Conservation (phyloP, 1,284 basidiomycete species). For the Melanopsichium pennsylvanicum region DNA sequence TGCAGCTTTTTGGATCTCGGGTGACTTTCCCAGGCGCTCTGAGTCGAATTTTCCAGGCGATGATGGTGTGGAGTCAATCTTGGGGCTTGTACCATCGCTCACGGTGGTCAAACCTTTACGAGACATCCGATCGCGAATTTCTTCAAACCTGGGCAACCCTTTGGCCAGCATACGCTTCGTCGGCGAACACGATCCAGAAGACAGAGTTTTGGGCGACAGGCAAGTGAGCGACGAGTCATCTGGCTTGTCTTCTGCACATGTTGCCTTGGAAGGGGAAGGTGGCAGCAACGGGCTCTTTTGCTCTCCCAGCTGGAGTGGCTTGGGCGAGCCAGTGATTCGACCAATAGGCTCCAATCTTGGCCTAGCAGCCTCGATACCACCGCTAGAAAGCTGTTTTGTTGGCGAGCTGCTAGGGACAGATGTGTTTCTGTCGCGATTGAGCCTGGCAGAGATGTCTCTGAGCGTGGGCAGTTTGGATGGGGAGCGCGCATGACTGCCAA, state of each 20-base stretch:
- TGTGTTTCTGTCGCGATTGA: conserved; percentile 27
- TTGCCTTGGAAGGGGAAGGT: conserved; percentile 10
- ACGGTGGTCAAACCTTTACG: conserved; percentile 27
- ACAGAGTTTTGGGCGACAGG: conserved; percentile 3
- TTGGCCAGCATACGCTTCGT: conserved; percentile 34
- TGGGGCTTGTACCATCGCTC: conserved; percentile 1
- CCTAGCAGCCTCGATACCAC: conserved; percentile 1
- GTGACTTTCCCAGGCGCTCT: not conserved
- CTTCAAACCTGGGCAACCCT: conserved; percentile 57
- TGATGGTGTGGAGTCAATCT: not conserved
- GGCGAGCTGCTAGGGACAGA: conserved; percentile 11
- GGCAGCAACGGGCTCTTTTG: conserved; percentile 1
- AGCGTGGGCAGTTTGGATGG: conserved; percentile 45
- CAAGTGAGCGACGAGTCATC: not conserved
- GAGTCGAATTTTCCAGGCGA: conserved; percentile 13
- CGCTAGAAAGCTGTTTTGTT: conserved; percentile 11
- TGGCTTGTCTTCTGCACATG: too few species aligned
- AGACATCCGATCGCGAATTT: conserved; percentile 58
- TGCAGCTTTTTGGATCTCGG: not conserved
- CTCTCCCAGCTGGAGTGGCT: conserved; percentile 1
- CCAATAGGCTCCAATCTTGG: conserved; percentile 40
- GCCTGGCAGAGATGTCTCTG: conserved; percentile 51
- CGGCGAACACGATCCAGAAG: conserved; percentile 18
- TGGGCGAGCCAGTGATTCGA: conserved; percentile 29
- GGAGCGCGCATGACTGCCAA: conserved; percentile 2